Conservation (phyloP, 306 rosid genomes). For the Vigna reflexopilosa region DNA sequence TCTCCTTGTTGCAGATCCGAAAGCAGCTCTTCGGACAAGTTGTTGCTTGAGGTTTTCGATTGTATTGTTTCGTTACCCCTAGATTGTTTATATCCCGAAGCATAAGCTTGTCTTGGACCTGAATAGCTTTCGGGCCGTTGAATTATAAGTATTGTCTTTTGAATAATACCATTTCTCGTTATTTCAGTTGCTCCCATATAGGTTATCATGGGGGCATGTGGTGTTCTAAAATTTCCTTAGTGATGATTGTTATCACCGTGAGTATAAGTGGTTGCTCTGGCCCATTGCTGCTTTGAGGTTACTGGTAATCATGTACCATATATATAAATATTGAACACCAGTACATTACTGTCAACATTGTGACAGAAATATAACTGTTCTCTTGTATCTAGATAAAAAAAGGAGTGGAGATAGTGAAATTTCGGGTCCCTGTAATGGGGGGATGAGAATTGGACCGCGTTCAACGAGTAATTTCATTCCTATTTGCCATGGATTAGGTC, state of each 20-base stretch:
- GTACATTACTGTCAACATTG: conserved; percentile 25
- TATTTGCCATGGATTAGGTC: too few relatives aligned
- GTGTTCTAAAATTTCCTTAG: conserved; percentile 18
- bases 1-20: conserved; percentile 73
- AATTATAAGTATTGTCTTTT: conserved; percentile 26
- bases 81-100: conserved; percentile 45
- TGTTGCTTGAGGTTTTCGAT: conserved; percentile 61
- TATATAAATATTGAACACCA: conserved; percentile 21
- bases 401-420: background rate
- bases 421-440: background rate
- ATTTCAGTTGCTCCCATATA: conserved; percentile 48
- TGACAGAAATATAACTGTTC: background rate
- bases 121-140: conserved; percentile 45
- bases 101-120: conserved; percentile 39
- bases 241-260: conserved; percentile 44
- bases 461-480: too few relatives aligned
- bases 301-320: conserved; percentile 1
- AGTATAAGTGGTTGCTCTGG: background rate
- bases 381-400: background rate
- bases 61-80: conserved; percentile 40
- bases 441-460: too few relatives aligned
- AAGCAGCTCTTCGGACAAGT: conserved; percentile 72
- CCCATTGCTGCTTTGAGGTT: background rate
- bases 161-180: conserved; percentile 42
- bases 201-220: conserved; percentile 34